A percentile compares a stretch with the other conserved stretches of the same genome.
Evolutionary conservation across 148 eudicot species (phyloP).

Genomic region (Vaccinium myrtillus): DNA sequence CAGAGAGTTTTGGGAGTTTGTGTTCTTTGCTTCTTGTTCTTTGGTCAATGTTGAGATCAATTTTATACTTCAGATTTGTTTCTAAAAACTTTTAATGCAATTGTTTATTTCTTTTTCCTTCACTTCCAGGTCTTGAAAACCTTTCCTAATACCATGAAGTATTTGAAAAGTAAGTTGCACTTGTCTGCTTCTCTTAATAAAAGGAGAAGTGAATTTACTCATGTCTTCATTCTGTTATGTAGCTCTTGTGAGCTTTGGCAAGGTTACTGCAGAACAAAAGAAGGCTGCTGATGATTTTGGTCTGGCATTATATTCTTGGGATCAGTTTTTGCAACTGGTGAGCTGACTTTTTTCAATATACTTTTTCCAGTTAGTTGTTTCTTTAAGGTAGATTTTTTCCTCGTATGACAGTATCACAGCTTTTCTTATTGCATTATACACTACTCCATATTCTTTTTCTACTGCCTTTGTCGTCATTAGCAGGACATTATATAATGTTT

Average conservation of each 20-base stretch:
- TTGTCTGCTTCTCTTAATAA: neutral
- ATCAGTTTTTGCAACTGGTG: constrained; percentile 57
- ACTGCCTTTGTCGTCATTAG: neutral
- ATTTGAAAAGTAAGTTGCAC: constrained; percentile 52
- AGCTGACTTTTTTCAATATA: neutral
- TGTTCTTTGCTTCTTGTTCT: constrained; percentile 3
- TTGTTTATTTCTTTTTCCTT: neutral
- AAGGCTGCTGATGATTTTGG: constrained; percentile 37
- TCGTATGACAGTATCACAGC: neutral
- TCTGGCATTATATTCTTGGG: constrained; percentile 57
- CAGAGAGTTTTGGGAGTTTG: neutral
- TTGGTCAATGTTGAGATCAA: neutral
- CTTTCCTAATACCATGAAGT: constrained; percentile 40
- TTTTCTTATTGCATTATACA: neutral
- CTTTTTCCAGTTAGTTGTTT: neutral
- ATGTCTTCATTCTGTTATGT: constrained; percentile 12
- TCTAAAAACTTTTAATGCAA: neutral
- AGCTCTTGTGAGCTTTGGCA: constrained; percentile 74
- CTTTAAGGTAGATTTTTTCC: neutral
- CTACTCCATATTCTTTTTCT: neutral
- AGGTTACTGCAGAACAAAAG: constrained; percentile 42
- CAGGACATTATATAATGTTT: neutral
- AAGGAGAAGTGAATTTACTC: neutral
- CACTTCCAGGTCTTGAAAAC: constrained; percentile 57
- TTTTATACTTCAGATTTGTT: neutral